Percentiles rank a stretch among this genome's conserved stretches.
Conservation (phyloP, 495 filamentous ascomycete species). For the Neurospora terricola region DNA sequence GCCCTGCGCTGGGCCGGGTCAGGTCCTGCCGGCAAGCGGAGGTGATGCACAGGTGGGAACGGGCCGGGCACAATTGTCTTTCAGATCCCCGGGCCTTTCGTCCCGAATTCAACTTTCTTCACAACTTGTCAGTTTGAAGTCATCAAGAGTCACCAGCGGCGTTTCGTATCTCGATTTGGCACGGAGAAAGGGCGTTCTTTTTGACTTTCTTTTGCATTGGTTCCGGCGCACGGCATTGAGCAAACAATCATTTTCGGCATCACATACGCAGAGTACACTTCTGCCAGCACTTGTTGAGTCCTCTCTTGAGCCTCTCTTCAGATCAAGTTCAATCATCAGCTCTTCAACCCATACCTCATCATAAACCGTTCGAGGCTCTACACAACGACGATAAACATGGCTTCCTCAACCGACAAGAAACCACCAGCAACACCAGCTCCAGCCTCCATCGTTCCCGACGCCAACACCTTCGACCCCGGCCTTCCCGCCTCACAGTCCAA, state of each 20-base stretch:
- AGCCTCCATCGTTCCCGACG: not conserved
- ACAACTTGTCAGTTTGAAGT: not conserved
- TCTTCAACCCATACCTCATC: not conserved
- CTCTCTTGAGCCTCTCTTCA: not conserved
- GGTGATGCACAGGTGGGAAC: not conserved
- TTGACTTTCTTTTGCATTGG: not conserved
- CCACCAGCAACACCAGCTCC: not conserved
- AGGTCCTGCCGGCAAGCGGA: not conserved
- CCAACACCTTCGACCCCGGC: slow-evolving; percentile 5
- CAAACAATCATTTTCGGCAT: not conserved
- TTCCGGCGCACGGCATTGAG: not conserved
- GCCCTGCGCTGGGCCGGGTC: not conserved
- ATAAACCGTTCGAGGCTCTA: no score
- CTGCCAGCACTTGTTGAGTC: not conserved
- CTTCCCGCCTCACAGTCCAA: not conserved
- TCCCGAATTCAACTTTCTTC: not conserved
- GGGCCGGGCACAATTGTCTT: not conserved
- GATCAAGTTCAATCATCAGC: not conserved
- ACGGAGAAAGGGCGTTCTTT: not conserved
- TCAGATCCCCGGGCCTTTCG: not conserved
- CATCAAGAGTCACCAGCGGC: not conserved
- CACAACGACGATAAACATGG: not conserved
- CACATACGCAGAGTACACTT: not conserved
- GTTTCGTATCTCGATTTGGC: not conserved
- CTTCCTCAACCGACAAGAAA: not conserved